A percentile compares a stretch with the other conserved stretches of the same genome.
phyloP scores from a whole-genome alignment of 2,329 filamentous ascomycete species.

The Mycogone perniciosa region DNA sequence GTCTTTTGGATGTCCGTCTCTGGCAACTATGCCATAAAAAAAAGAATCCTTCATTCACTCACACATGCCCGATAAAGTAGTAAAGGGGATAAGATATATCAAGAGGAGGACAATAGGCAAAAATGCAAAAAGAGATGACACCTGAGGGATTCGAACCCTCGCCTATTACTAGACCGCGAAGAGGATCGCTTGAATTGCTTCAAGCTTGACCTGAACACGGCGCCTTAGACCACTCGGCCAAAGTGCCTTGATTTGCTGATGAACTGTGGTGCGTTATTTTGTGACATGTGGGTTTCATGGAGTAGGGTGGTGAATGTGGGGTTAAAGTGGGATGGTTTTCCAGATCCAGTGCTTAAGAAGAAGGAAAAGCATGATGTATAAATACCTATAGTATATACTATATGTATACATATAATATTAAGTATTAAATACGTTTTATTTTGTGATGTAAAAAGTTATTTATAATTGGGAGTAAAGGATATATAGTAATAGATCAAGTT shows the following conservation, averaged over 20 bases:
- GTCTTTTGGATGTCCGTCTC: too few relatives aligned
- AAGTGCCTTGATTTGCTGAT: slow-evolving; percentile 17
- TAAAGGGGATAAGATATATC: background rate
- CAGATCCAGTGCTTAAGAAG: background rate
- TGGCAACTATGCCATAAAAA: too few relatives aligned
- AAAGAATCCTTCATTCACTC: too few relatives aligned
- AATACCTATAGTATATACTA: too few relatives aligned
- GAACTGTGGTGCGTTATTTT: background rate
- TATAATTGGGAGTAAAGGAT: too few relatives aligned
- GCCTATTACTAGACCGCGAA: slow-evolving; percentile 25
- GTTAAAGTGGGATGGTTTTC: background rate
- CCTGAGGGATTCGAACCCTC: slow-evolving; percentile 29
- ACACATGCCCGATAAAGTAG: background rate
- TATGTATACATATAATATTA: too few relatives aligned
- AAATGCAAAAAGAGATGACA: slow-evolving; percentile 17
- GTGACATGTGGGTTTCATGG: background rate
- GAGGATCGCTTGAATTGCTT: background rate
- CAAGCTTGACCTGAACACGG: slow-evolving; percentile 16
- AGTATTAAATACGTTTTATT: too few relatives aligned
- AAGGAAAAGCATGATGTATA: too few relatives aligned
- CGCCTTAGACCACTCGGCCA: slow-evolving; percentile 23
- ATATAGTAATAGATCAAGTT: too few relatives aligned
- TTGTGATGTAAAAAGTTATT: too few relatives aligned
- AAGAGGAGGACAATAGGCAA: background rate
- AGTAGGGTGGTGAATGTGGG: background rate